These are phyloP conservation scores for Carex arenaria DNA, from an alignment of 202 grass and related monocot genomes.

Conservation along the genomic window DNA sequence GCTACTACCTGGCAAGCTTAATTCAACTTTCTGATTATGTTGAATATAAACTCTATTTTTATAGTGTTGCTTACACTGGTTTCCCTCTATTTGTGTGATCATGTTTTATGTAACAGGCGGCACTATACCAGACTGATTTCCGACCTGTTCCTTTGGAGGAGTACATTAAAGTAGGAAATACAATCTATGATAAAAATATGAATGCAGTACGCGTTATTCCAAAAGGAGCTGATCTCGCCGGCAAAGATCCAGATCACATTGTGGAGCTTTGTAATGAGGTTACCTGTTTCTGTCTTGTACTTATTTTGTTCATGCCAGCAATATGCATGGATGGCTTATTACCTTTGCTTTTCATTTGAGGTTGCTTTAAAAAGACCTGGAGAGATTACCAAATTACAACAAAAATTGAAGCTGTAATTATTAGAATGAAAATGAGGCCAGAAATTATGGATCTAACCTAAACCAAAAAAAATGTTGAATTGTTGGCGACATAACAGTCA, in stretches of 20 bases:
- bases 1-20: not conserved
- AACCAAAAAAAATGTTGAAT: conserved; percentile 1
- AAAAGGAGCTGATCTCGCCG: conserved; percentile 64
- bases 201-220: conserved; percentile 59
- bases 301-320: not conserved
- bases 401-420: not conserved
- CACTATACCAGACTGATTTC: conserved; percentile 93
- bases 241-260: conserved; percentile 98
- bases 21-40: not conserved
- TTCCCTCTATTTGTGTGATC: conserved; percentile 4
- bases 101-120: conserved; percentile 47
- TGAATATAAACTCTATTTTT: not conserved
- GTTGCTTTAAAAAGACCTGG: not conserved
- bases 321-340: not conserved
- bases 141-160: conserved; percentile 93
- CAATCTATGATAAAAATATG: conserved; percentile 94
- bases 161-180: conserved; percentile 90
- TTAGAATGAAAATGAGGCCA: not conserved
- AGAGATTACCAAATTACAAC: not conserved
- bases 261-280: conserved; percentile 93
- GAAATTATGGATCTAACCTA: not conserved
- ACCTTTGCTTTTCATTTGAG: not conserved
- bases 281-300: conserved; percentile 19
- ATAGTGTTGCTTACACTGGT: not conserved
- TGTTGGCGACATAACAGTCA: not conserved